A percentile compares a stretch with the other conserved stretches of the same genome.
Conservation (phyloP, 805 yeast genomes). For the Starmera pachycereana region DNA sequence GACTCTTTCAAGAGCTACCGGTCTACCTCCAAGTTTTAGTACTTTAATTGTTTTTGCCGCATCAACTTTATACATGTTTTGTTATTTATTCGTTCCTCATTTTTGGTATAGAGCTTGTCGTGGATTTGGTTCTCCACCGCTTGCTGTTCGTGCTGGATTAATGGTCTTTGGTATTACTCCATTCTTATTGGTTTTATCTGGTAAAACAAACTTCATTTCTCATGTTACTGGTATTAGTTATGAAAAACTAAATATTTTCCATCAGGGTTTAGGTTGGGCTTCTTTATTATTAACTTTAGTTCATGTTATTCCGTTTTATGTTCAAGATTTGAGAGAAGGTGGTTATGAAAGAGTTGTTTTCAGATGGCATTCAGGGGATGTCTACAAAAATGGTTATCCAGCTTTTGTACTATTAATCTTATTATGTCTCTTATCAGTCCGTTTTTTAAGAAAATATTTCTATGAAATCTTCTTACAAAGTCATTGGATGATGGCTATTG, state of each 20-base stretch:
- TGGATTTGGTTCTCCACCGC: constrained; percentile 51
- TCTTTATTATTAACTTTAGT: constrained; percentile 35
- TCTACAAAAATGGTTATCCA: constrained; percentile 33
- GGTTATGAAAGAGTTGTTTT: constrained; percentile 24
- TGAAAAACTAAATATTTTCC: constrained; percentile 42
- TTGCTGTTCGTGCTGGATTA: constrained; percentile 43
- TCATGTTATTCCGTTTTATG: constrained; percentile 40
- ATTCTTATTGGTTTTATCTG: constrained; percentile 37
- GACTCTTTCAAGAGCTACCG: constrained; percentile 21
- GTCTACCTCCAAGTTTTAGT: constrained; percentile 29
- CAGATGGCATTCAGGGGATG: constrained; percentile 13
- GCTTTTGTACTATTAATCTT: constrained; percentile 35
- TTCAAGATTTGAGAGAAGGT: constrained; percentile 37
- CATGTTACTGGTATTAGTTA: constrained; percentile 42
- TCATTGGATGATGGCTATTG: constrained; percentile 45
- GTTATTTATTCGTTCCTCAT: constrained; percentile 32
- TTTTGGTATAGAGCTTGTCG: constrained; percentile 40
- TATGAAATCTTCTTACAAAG: constrained; percentile 41
- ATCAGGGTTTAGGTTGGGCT: constrained; percentile 30
- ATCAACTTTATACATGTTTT: constrained; percentile 24
- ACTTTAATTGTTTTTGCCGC: constrained; percentile 22
- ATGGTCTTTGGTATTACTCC: constrained; percentile 42
- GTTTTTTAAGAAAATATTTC: constrained; percentile 25
- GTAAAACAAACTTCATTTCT: constrained; percentile 41
- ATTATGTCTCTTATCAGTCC: constrained; percentile 33